These are phyloP conservation scores for Paxillus ammoniavirescens DNA, from an alignment of 768 basidiomycete genomes.

Conservation along the genomic window DNA sequence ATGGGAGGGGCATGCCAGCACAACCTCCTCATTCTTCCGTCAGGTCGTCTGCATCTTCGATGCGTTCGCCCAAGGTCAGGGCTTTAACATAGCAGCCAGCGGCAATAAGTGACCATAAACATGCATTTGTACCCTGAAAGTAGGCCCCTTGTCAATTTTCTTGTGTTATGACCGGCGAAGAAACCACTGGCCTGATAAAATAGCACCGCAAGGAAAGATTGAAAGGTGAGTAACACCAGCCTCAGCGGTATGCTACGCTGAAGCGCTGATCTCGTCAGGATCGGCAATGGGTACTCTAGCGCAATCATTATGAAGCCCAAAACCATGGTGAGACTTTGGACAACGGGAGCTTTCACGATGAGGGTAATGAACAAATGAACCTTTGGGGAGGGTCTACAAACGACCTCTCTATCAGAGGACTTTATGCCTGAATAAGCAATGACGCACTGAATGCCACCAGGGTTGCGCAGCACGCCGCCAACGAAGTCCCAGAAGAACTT, in stretches of 20 bases:
- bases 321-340: slow-evolving; percentile 68
- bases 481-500: slow-evolving; percentile 98
- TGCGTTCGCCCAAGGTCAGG: slow-evolving; percentile 62
- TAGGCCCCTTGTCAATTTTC: neutral
- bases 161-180: neutral
- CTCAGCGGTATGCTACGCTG: slow-evolving; percentile 66
- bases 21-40: slow-evolving; percentile 56
- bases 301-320: slow-evolving; percentile 58
- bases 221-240: slow-evolving; percentile 61
- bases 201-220: slow-evolving; percentile 61
- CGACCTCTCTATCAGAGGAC: slow-evolving; percentile 1
- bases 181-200: slow-evolving; percentile 71
- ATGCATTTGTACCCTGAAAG: slow-evolving; percentile 78
- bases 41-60: slow-evolving; percentile 51
- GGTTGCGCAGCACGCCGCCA: slow-evolving; percentile 73
- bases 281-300: slow-evolving; percentile 71
- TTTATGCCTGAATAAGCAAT: neutral
- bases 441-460: slow-evolving; percentile 78
- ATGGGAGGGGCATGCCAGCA: slow-evolving; percentile 45
- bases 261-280: slow-evolving; percentile 50
- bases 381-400: slow-evolving; percentile 54
- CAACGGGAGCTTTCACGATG: slow-evolving; percentile 74
- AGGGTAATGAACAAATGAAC: slow-evolving; percentile 64
- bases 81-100: slow-evolving; percentile 66
- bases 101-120: slow-evolving; percentile 77